These are phyloP conservation scores for Trichothecium roseum DNA, from an alignment of 2,329 filamentous ascomycete species.

Conservation along the genomic window DNA sequence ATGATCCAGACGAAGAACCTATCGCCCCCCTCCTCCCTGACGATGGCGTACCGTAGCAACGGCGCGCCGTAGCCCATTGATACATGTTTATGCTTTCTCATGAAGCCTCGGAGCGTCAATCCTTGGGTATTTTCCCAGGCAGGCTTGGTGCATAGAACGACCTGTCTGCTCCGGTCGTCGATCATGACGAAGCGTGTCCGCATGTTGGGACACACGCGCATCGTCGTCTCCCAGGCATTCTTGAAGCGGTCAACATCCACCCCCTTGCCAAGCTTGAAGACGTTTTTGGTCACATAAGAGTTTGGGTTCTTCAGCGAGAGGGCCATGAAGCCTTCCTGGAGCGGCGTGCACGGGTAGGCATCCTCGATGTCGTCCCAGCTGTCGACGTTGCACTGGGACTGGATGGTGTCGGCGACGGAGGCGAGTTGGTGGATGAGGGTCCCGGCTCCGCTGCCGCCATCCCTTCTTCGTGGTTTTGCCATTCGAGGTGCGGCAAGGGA, in stretches of 20 bases:
- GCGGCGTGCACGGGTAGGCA: conserved; percentile 35
- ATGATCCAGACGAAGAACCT: conserved; percentile 7
- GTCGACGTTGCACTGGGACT: not conserved
- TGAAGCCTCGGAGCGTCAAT: not conserved
- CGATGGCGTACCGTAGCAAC: conserved; percentile 1
- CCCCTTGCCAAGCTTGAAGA: conserved; percentile 5
- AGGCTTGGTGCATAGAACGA: conserved; percentile 6
- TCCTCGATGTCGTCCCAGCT: conserved; percentile 25
- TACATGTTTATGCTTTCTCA: not conserved
- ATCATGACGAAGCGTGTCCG: conserved; percentile 10
- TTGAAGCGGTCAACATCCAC: conserved; percentile 7
- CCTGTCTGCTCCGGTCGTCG: conserved; percentile 4
- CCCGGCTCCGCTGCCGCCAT: too few species aligned
- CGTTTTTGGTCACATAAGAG: conserved; percentile 9
- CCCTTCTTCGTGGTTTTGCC: too few species aligned
- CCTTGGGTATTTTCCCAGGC: not conserved
- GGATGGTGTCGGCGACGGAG: not conserved
- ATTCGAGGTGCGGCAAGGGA: too few species aligned
- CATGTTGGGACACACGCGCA: conserved; percentile 6
- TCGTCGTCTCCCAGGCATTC: conserved; percentile 9
- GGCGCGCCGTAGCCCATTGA: conserved; percentile 1
- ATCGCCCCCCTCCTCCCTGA: not conserved
- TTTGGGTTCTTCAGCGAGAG: conserved; percentile 21
- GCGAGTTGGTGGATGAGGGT: too few species aligned
- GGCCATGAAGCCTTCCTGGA: conserved; percentile 38